Base-by-base conservation (phyloP, 2,329 filamentous ascomycete species). In the Microcyclosporella mali region DNA sequence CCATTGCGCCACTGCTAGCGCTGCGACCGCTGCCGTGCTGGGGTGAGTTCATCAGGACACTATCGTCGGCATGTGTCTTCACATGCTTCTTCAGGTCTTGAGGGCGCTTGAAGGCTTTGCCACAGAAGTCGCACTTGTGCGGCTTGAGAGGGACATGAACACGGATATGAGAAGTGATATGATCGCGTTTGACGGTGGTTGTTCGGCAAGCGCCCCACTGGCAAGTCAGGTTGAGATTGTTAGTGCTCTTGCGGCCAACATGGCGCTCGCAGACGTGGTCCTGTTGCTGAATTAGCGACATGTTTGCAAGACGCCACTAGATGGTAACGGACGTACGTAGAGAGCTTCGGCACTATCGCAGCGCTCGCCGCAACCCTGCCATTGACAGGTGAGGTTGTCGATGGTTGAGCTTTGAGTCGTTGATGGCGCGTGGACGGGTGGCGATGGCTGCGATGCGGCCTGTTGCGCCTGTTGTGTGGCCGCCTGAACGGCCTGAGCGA, bases 41-140 rank as follows among this genome's bases (percentile, higher is more conserved):
- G 3, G 79, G 79, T 33, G 79, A 82, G 56, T 78, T 74, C 48
- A 79, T 72, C 49, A 79, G 72, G 31, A 94, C 87, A 32, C 88
- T 94, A 69, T 95, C 90, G 62, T 97, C 90, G 57, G 90, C 90
- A 64, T 97, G 90, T 3, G 90, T 97, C 81, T 97, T 98, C 68
- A 97, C 88, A 66, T 98, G 92, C 74, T 98, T 98, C 81, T 98
- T 97, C 59, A 98, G 68, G 72, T 98, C 92, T 71, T 98, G 92
- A 2, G 92, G 92, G 27, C 92, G 85, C 79, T 98, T 98, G 78
- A 98, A 98, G 1, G 89, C 89, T 74, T 98, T 98, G 64, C 88
- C 88, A 64, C 92, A 98, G 70, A 95, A 94, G 64, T 95, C 89
- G 68, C 92, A 98, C 70, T 95, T 97, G 74, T 98, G 92, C 55